Evolutionary conservation across 495 filamentous ascomycete species (phyloP).

Genomic region (Schizothecium vesticola): DNA sequence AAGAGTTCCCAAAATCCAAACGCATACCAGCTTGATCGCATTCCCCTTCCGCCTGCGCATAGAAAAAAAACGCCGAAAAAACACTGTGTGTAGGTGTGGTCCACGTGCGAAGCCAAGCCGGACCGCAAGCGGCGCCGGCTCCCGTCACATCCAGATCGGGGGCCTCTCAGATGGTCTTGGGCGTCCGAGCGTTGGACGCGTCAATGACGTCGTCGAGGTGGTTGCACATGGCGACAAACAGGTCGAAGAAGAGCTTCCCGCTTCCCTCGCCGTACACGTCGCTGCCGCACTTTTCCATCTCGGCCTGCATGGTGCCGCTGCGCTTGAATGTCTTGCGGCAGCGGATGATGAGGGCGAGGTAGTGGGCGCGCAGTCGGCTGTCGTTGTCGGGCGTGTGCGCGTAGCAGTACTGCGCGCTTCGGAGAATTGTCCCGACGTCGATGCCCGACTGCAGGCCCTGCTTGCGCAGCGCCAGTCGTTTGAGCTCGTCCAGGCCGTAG

Average conservation of each 20-base stretch:
- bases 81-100: conserved; percentile 17
- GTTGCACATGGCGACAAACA: conserved; percentile 96
- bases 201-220: conserved; percentile 88
- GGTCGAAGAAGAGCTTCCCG: conserved; percentile 88
- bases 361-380: conserved; percentile 84
- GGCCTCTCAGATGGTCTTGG: conserved; percentile 43
- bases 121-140: background rate
- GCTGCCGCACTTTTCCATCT: conserved; percentile 70
- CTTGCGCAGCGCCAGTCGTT: conserved; percentile 83
- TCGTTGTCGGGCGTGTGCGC: conserved; percentile 89
- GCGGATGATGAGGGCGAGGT: conserved; percentile 89
- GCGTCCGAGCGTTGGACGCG: conserved; percentile 45
- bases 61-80: conserved; percentile 18
- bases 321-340: conserved; percentile 91
- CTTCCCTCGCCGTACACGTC: conserved; percentile 51
- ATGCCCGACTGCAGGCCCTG: conserved; percentile 84
- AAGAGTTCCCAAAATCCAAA: conserved; percentile 12
- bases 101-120: conserved; percentile 13
- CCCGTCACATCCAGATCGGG: conserved; percentile 2
- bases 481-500: conserved; percentile 80
- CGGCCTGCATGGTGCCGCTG: conserved; percentile 94
- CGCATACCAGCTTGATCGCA: conserved; percentile 11
- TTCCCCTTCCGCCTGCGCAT: conserved; percentile 14
- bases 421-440: conserved; percentile 78
- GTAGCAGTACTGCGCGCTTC: conserved; percentile 87